Conservation (phyloP, 768 basidiomycete genomes). For the Lactarius pseudohatsudake region DNA sequence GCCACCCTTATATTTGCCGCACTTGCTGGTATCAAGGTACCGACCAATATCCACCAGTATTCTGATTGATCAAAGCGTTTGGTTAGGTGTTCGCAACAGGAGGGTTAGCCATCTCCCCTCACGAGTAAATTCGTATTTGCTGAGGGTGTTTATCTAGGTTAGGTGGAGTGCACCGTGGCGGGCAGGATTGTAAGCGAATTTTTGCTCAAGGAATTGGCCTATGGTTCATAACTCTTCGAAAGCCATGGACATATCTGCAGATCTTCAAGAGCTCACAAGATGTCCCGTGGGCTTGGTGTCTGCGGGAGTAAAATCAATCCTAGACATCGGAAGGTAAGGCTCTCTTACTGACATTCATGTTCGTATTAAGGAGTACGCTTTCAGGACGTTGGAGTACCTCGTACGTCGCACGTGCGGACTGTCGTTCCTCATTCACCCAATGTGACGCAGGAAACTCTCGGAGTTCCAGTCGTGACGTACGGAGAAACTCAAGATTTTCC, state of each 20-base stretch:
- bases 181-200: slow-evolving; percentile 54
- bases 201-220: not conserved
- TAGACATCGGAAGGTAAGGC: slow-evolving; percentile 80
- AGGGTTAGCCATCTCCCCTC: slow-evolving; percentile 54
- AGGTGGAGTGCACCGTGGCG: slow-evolving; percentile 83
- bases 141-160: slow-evolving; percentile 44
- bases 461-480: slow-evolving; percentile 87
- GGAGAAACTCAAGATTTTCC: slow-evolving; percentile 80
- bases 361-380: slow-evolving; percentile 1
- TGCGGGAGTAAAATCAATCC: slow-evolving; percentile 90
- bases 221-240: slow-evolving; percentile 5
- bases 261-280: slow-evolving; percentile 83
- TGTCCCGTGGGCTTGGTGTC: slow-evolving; percentile 93
- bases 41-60: slow-evolving; percentile 1
- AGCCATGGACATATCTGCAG: slow-evolving; percentile 96
- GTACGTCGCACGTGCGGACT: slow-evolving; percentile 40
- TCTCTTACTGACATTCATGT: not conserved
- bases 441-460: slow-evolving; percentile 81
- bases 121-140: not conserved
- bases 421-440: not conserved
- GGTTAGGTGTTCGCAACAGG: slow-evolving; percentile 85
- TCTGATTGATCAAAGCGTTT: slow-evolving; percentile 21
- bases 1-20: slow-evolving; percentile 74
- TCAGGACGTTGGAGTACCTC: slow-evolving; percentile 77
- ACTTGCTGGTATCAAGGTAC: slow-evolving; percentile 82